Evolutionary conservation across 352 stramenopile genomes (phyloP).

Genomic region (Phytophthora lateralis): DNA sequence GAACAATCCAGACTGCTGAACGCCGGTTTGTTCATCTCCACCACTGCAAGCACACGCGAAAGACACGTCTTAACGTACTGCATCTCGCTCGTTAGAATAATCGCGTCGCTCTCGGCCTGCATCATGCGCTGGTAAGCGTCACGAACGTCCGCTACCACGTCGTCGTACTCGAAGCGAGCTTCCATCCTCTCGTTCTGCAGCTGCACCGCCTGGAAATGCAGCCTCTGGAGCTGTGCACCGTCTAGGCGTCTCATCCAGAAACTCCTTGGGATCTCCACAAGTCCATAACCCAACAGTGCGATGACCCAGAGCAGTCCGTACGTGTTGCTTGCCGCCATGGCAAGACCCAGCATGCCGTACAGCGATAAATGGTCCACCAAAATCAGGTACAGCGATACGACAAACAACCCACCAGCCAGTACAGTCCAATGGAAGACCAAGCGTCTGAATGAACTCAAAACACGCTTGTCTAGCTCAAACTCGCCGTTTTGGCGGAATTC

Average conservation of each 20-base stretch:
- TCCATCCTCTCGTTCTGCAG: slow-evolving; percentile 72
- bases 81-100: slow-evolving; percentile 74
- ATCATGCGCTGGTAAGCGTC: slow-evolving; percentile 54
- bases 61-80: slow-evolving; percentile 64
- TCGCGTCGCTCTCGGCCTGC: slow-evolving; percentile 55
- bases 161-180: slow-evolving; percentile 64
- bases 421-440: slow-evolving; percentile 70
- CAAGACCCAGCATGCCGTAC: slow-evolving; percentile 50
- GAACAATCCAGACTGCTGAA: slow-evolving; percentile 17
- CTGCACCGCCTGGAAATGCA: slow-evolving; percentile 64
- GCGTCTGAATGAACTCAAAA: slow-evolving; percentile 42
- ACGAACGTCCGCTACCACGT: slow-evolving; percentile 45
- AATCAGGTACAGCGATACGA: slow-evolving; percentile 58
- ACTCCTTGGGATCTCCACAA: slow-evolving; percentile 59
- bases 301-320: slow-evolving; percentile 74
- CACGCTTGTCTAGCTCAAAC: slow-evolving; percentile 48
- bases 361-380: slow-evolving; percentile 63
- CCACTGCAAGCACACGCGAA: slow-evolving; percentile 33
- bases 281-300: slow-evolving; percentile 61
- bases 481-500: slow-evolving; percentile 71
- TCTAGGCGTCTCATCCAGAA: slow-evolving; percentile 54
- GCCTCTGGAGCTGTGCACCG: slow-evolving; percentile 41
- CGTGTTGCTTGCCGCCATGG: slow-evolving; percentile 69
- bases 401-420: slow-evolving; percentile 27
- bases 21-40: slow-evolving; percentile 35